Percentiles rank a stretch among this genome's conserved stretches.
Evolutionary conservation across 192 early-diverging fungal species (phyloP).

Genomic region (Backusella liffmaniae): DNA sequence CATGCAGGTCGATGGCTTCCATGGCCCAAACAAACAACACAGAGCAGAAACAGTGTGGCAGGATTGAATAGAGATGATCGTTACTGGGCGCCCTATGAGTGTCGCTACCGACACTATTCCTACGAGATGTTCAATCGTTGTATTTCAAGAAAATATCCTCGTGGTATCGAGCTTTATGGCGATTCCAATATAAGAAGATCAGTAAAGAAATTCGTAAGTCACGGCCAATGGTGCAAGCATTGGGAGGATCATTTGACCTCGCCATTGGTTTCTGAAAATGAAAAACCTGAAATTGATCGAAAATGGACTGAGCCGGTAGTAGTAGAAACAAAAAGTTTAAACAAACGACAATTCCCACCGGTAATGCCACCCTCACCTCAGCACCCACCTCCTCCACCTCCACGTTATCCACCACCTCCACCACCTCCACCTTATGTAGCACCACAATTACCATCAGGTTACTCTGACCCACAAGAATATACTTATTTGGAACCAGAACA

Average conservation of each 20-base stretch:
- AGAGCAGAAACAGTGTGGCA: slow-evolving; percentile 11
- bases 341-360: not conserved
- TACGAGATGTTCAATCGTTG: slow-evolving; percentile 42
- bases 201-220: slow-evolving; percentile 46
- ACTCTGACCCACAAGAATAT: not conserved
- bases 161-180: slow-evolving; percentile 42
- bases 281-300: not conserved
- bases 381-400: not conserved
- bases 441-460: not conserved
- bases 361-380: not conserved
- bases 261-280: not conserved
- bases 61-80: slow-evolving; percentile 33
- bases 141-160: slow-evolving; percentile 30
- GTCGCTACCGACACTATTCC: slow-evolving; percentile 36
- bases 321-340: not conserved
- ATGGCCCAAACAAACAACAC: not conserved
- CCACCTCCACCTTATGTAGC: not conserved
- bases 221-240: slow-evolving; percentile 42
- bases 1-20: slow-evolving; percentile 46
- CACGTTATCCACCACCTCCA: not conserved
- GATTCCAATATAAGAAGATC: slow-evolving; percentile 49
- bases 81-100: slow-evolving; percentile 50
- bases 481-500: not conserved
- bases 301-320: not conserved
- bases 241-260: not conserved